A percentile compares a stretch with the other conserved stretches of the same genome.
Conservation (phyloP, 2,329 filamentous ascomycete genomes). For the Diplodia seriata region DNA sequence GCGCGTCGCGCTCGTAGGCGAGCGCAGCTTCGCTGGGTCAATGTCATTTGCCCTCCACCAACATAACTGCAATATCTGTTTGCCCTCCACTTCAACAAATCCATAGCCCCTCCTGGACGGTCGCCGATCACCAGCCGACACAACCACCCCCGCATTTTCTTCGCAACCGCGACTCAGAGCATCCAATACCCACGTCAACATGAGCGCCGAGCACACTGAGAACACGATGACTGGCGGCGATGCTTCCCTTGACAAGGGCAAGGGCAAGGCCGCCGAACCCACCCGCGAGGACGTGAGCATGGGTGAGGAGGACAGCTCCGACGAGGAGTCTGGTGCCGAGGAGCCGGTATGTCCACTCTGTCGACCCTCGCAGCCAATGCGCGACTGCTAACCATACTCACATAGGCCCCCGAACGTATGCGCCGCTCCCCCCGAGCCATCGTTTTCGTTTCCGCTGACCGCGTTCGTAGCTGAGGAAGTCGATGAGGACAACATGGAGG, state of each 20-base stretch:
- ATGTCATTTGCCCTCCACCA: not conserved
- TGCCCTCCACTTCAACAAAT: slow-evolving; percentile 6
- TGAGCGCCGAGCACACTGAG: slow-evolving; percentile 35
- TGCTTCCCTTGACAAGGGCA: slow-evolving; percentile 79
- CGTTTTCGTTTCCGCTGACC: slow-evolving; percentile 15
- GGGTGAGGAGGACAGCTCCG: slow-evolving; percentile 72
- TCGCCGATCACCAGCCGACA: slow-evolving; percentile 6
- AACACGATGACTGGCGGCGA: slow-evolving; percentile 76
- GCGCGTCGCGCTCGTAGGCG: slow-evolving; percentile 25
- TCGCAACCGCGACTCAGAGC: slow-evolving; percentile 1
- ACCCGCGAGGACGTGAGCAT: slow-evolving; percentile 67
- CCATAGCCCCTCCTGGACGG: not conserved
- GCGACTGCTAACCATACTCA: slow-evolving; percentile 16
- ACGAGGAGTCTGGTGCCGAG: slow-evolving; percentile 71
- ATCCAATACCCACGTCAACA: slow-evolving; percentile 33
- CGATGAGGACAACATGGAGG: slow-evolving; percentile 83
- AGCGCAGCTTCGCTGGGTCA: slow-evolving; percentile 15
- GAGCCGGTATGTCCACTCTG: slow-evolving; percentile 57
- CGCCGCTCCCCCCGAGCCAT: not conserved
- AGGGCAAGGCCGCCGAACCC: slow-evolving; percentile 76
- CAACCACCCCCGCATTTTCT: not conserved
- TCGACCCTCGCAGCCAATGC: slow-evolving; percentile 26
- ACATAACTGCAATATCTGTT: not conserved
- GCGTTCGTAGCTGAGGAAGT: slow-evolving; percentile 65
- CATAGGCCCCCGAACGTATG: slow-evolving; percentile 34